A percentile compares a stretch with the other conserved stretches of the same genome.
These are phyloP conservation scores for Lichina pygmaea DNA, from an alignment of 495 filamentous ascomycete genomes.

Conservation along the genomic window DNA sequence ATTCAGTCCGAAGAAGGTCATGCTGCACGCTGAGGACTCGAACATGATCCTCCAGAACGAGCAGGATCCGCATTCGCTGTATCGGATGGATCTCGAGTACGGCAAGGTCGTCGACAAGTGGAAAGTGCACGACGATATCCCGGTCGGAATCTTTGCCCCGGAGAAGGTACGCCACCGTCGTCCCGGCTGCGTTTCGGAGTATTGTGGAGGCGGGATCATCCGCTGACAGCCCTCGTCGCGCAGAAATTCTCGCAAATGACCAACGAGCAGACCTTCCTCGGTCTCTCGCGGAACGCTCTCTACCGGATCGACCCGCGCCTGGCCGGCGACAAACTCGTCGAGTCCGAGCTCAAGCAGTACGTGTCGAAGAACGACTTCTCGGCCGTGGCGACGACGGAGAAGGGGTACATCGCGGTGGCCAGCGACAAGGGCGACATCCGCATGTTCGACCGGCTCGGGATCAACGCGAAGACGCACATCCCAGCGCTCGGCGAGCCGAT, in stretches of 20 bases:
- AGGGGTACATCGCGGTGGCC: conserved; percentile 88
- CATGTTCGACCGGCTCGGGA: conserved; percentile 83
- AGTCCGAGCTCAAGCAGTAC: conserved; percentile 83
- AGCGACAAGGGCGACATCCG: conserved; percentile 95
- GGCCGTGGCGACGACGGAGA: conserved; percentile 72
- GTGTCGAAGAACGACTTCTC: conserved; percentile 91
- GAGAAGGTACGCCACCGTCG: conserved; percentile 31
- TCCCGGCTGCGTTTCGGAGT: too few species aligned
- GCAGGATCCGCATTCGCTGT: conserved; percentile 71
- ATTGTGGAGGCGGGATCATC: conserved; percentile 5
- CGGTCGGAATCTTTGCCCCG: conserved; percentile 68
- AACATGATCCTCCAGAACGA: conserved; percentile 81
- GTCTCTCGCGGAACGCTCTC: conserved; percentile 70
- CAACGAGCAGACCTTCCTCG: conserved; percentile 77
- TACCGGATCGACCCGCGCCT: conserved; percentile 88
- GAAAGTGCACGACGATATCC: conserved; percentile 96
- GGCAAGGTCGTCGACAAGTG: conserved; percentile 99
- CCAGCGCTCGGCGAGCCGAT: conserved; percentile 89
- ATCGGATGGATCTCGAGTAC: conserved; percentile 92
- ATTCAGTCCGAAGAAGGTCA: conserved; percentile 91
- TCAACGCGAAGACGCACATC: conserved; percentile 92
- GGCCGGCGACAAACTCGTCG: conserved; percentile 74
- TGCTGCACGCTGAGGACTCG: conserved; percentile 81
- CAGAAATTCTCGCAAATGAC: conserved; percentile 97
- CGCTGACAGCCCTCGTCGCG: background rate